Evolutionary conservation across 78 protist species (phyloP), one percentile per base, ranked within the genome.

Genomic region (Guillardia theta): DNA sequence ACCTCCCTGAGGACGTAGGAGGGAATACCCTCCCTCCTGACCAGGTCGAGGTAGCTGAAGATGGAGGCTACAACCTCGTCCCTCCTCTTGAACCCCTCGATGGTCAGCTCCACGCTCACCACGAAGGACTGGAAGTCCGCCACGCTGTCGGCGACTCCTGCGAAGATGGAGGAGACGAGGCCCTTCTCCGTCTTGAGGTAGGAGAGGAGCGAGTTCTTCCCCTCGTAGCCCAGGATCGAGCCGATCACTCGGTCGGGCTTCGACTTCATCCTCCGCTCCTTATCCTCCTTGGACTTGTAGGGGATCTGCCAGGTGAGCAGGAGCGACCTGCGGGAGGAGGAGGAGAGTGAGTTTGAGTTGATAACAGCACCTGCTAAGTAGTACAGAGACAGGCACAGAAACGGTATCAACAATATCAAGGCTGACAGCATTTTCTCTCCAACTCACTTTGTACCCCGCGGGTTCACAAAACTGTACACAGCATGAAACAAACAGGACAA

Each of bases 201-300:
- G 33, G 83, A 33, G 6, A 76, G 33, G 41, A 95, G 30, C 62
- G 93, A 47, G 8, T 95, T 95, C 45, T 24, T 36, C 54, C 97
- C 95, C 64, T 97, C 98, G 77, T 95, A 96, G 33, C 98, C 98
- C 12, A 97, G 22, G 15, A 97, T 47, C 6, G 97, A 9, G 83
- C 33, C 41, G 90, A 18, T 46, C 77, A 88, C 50, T 10, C 44
- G 39, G 43, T 78, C 43, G 5, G 90, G 90, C 90, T 43, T 78
- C 37, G 53, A 46, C 41, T 10, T 30, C 50, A 37, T 45, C 33
- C 90, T 19, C 30, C 48, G 45, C 90, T 43, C 43, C 41, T 48
- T 45, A 30, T 78, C 90, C 24, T 78, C 48, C 50, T 37, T 43
- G 50, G 90, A 78, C 53, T 30, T 37, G 48, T 24, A 78, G n/a